Evolutionary conservation across 176 grass and related monocot genomes (phyloP), one percentile per base, ranked within the genome.

Genomic region (Coix lacrymajobi): DNA sequence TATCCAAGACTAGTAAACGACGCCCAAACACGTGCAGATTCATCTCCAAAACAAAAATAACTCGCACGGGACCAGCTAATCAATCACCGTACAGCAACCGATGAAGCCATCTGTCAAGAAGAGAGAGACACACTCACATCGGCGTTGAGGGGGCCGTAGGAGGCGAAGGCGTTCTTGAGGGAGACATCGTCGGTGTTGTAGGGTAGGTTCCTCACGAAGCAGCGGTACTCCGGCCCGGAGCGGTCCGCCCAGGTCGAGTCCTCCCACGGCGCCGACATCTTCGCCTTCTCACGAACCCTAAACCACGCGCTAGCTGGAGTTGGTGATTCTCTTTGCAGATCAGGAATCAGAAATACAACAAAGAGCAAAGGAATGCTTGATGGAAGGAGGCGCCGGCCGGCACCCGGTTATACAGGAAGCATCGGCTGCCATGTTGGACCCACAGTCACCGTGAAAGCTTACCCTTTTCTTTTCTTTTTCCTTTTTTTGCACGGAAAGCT

Each of bases 201-300:
- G 40, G 76, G 60, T 11, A 65, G 76, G 61, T 45, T 24, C 40
- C 60, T 1, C 5, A 79, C 40, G 40, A 8, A 17, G 26, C 26
- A 22, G 45, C 77, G 77, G 60, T 81, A 26, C 85, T 81, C 77
- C 0, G 0, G 4, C 26, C 10, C 6, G 33, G 76, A 85, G 25
- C 58, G 44, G 8, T 74, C 84, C 43, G 63, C n/a, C 1, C 0
- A 54, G 33, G 40, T 25, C 6, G 66, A 65, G 37, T 86, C 77
- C 76, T 43, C 65, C 77, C 85, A 86, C 10, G 85, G 85, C 61
- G 62, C 69, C 85, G 60, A 30, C 69, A 81, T 86, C 63, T 1
- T 39, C 41, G 0, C 44, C 3, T 15, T 10, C 4, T 10, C 45
- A 56, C 2, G 16, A 83, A 64, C 81, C 40, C 70, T 64, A 64